Conservation (phyloP, 140 eudicot genomes). For the Ambrosia hybrid region DNA sequence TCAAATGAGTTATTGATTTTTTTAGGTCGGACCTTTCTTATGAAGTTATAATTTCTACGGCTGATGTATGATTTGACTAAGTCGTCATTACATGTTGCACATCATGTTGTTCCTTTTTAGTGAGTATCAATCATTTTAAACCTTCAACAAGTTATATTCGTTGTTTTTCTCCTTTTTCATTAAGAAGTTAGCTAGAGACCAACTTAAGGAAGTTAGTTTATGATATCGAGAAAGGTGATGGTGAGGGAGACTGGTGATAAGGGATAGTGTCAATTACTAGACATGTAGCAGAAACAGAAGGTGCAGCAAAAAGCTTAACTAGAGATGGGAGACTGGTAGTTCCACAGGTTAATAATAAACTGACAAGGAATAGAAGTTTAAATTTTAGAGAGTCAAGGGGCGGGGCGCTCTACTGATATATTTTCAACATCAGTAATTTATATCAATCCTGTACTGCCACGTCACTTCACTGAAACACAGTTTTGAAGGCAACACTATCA, state of each 20-base stretch:
- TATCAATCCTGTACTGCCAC: too few species aligned
- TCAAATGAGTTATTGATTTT: too few species aligned
- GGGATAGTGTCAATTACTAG: conserved; percentile 3
- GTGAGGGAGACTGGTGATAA: conserved; percentile 7
- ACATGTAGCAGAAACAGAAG: conserved; percentile 8
- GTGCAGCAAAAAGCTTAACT: conserved; percentile 5
- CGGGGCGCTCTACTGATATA: too few species aligned
- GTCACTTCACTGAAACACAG: too few species aligned
- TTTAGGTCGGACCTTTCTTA: too few species aligned
- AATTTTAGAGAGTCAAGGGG: not conserved
- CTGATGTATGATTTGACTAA: too few species aligned
- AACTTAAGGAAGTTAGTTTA: not conserved
- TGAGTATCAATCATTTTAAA: not conserved
- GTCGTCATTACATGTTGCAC: too few species aligned
- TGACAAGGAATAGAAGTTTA: not conserved
- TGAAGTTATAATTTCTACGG: too few species aligned
- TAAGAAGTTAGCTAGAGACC: not conserved
- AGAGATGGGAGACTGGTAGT: conserved; percentile 1
- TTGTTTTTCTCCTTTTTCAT: not conserved
- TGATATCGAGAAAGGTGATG: not conserved
- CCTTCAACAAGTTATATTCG: not conserved
- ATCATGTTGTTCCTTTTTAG: not conserved
- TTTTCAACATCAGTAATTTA: too few species aligned
- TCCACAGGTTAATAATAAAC: not conserved
- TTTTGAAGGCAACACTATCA: too few species aligned